Evolutionary conservation across 805 yeast species (phyloP).

Genomic region (Suhomyces vadensis): DNA sequence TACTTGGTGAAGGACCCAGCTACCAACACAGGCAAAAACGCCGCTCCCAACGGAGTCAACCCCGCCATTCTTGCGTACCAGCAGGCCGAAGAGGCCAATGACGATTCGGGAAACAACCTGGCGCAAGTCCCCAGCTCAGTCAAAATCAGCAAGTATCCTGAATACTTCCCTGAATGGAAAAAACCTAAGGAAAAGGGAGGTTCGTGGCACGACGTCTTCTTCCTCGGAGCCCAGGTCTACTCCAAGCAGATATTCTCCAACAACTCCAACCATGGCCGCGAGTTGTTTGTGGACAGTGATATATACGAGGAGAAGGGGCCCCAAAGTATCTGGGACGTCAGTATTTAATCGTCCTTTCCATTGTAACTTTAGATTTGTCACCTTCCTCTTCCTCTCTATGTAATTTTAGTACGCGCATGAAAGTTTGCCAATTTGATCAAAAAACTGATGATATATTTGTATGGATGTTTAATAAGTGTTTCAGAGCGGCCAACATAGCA

Average conservation of each 20-base stretch:
- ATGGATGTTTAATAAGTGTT: not conserved
- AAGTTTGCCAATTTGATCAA: not conserved
- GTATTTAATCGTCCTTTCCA: constrained; percentile 9
- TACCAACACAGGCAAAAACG: constrained; percentile 26
- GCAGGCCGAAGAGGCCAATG: constrained; percentile 38
- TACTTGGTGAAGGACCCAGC: constrained; percentile 48
- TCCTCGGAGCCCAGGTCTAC: constrained; percentile 85
- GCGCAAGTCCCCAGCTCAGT: constrained; percentile 81
- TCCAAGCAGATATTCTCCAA: constrained; percentile 79
- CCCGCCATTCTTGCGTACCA: constrained; percentile 45
- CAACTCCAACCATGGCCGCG: constrained; percentile 53
- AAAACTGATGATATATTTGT: not conserved
- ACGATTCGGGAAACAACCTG: constrained; percentile 28
- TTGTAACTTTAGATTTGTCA: not conserved
- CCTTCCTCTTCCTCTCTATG: not conserved
- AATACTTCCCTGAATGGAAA: constrained; percentile 95
- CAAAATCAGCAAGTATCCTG: constrained; percentile 71
- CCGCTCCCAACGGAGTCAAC: constrained; percentile 27
- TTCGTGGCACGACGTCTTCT: constrained; percentile 68
- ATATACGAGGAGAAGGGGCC: constrained; percentile 83
- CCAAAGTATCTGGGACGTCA: constrained; percentile 70
- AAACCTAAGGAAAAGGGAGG: constrained; percentile 50
- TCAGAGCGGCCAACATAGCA: not conserved
- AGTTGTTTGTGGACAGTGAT: constrained; percentile 65
- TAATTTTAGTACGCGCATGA: not conserved